Base-by-base conservation (phyloP, 257 asterid genomes). In the Solanum medicagineum region DNA sequence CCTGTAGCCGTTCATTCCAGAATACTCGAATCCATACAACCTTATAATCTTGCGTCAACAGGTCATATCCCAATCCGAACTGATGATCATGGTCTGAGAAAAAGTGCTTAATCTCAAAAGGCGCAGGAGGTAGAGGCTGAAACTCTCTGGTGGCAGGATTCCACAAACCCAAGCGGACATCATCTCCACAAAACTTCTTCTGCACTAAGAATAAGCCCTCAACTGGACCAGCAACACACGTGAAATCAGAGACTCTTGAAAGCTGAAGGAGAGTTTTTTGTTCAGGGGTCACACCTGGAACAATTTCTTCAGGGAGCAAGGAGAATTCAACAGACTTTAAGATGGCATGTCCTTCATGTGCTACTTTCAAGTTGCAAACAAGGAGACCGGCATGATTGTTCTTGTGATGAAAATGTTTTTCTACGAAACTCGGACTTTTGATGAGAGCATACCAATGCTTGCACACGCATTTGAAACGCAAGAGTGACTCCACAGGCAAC, bases 391-490 rank as follows among this genome's bases (percentile, higher is more conserved):
- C 91, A 19, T 4, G 44, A 73, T 88, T 87, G 89, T 80, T 84
- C 77, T 66, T 85, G 54, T 83, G 84, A 84, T 2, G 24, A 45
- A 83, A 88, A 80, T 91, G 93, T 1, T 65, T 86, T 44, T 86
- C 63, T 45, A 84, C 51, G 59, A 88, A 88, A 68, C 84, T 65
- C 3, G 82, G 26, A 71, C 86, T 91, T 59, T 42, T 85, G 65
- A 89, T 89, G 86, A 91, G 89, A 81, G 84, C 7, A 16, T 70
- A 87, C 92, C 90, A 91, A 10, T 32, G 83, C 73, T 87, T 90
- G 90, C 89, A 88, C 77, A 88, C 89, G 10, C 86, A 87, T 65
- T 91, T 90, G 69, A 77, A 91, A 75, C 36, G 86, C 74, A 66
- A 51, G 42, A 91, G 81, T 80, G 85, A 47, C 81, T 87, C 86